Base-by-base conservation (phyloP, 2,329 filamentous ascomycete species). In the Aureobasidium sp. region DNA sequence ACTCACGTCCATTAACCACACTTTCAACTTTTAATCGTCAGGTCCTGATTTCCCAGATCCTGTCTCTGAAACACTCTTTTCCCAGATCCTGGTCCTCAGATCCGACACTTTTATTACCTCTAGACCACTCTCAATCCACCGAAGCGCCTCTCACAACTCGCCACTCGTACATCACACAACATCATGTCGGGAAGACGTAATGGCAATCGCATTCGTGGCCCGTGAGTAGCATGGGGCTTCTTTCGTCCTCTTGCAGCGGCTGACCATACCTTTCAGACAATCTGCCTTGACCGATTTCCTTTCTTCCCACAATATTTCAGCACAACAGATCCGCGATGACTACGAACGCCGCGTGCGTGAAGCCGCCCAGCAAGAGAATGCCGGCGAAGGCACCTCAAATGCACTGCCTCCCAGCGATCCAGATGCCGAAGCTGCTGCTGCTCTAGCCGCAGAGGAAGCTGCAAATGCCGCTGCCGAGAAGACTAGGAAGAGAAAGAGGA, bases 291-390 rank as follows among this genome's bases (percentile, higher is more conserved):
- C 86, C 7, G 85, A 88, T 69, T 88, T 87, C 68, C 75, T 65
- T 32, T 44, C 60, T 24, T 84, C 87, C 2, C 86, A 89, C 72
- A 90, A 90, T 68, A 91, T 91, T 66, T 89, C 84, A 26, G 85
- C 85, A 3, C 78, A 78, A 59, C 83, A 86, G 67, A 87, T 87
- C 64, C 79, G 81, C 50, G 76, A 83, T 67, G 83, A 85, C 57
- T 83, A 84, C 69, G 78, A 80, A 64, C 77, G 80, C 61, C 81
- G 85, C 39, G 68, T 80, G 24, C 74, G 76, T 67, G 75, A 82
- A 66, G 79, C 79, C 44, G 76, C 78, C 63, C 73, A 73, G 59
- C 68, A 70, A 34, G 69, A 71, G 36, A 71, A 73, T 26, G 69
- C 67, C 17, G 70, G 67, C 5, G 75, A 75, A 60, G 76, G 74